Conservation (phyloP, 2,329 filamentous ascomycete species). For the Gremmenia infestans region DNA sequence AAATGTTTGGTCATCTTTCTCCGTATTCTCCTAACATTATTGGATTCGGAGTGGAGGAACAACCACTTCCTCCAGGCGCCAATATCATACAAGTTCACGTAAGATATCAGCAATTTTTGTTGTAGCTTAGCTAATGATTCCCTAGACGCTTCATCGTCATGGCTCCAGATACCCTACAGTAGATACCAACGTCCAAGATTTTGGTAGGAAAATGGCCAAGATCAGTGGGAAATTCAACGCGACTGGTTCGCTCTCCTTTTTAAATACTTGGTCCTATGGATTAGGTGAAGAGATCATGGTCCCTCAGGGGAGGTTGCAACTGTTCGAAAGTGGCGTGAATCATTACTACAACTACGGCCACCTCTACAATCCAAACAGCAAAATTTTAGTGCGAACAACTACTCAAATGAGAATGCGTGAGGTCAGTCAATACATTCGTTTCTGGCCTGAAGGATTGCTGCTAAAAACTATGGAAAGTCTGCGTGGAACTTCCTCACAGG, state of each 20-base stretch:
- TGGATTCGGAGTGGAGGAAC: slow-evolving; percentile 71
- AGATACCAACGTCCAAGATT: slow-evolving; percentile 47
- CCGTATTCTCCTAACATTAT: slow-evolving; percentile 63
- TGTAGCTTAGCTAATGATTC: slow-evolving; percentile 14
- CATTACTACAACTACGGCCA: slow-evolving; percentile 55
- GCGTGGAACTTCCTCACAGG: slow-evolving; percentile 75
- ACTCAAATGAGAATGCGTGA: slow-evolving; percentile 75
- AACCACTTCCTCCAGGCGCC: slow-evolving; percentile 59
- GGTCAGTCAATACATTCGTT: slow-evolving; percentile 33
- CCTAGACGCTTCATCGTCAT: slow-evolving; percentile 67
- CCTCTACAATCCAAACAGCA: slow-evolving; percentile 66
- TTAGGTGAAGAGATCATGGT: slow-evolving; percentile 69
- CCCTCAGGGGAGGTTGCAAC: slow-evolving; percentile 65
- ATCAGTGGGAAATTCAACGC: slow-evolving; percentile 50
- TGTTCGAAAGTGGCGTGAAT: slow-evolving; percentile 65
- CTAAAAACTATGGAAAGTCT: slow-evolving; percentile 10
- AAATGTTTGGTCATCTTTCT: slow-evolving; percentile 63
- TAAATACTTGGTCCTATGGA: slow-evolving; percentile 64
- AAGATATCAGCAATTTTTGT: slow-evolving; percentile 2
- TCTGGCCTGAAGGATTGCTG: too few relatives aligned
- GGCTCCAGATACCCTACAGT: slow-evolving; percentile 68
- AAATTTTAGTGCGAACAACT: slow-evolving; percentile 69
- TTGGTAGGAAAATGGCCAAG: slow-evolving; percentile 54
- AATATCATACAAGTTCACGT: slow-evolving; percentile 63
- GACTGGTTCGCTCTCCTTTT: slow-evolving; percentile 56